These are phyloP conservation scores for Ambrosia artemisiifolia DNA, from an alignment of 129 eudicot genomes.

Conservation along the genomic window DNA sequence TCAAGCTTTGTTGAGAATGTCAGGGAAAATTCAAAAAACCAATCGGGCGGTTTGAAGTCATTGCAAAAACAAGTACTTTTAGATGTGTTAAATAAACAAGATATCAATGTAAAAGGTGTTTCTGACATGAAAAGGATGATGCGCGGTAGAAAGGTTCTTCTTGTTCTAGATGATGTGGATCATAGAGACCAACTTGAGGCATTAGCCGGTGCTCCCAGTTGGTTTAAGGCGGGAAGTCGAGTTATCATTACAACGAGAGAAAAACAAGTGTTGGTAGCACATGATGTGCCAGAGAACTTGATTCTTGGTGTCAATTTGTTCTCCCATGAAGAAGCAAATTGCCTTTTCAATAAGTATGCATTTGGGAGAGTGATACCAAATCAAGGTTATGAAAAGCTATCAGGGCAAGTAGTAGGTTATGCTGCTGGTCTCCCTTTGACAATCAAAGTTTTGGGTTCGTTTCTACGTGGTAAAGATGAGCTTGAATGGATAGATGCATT, in stretches of 20 bases:
- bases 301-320: not conserved
- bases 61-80: not conserved
- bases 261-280: not conserved
- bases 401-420: not conserved
- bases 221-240: not conserved
- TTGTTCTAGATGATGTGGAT: constrained; percentile 2
- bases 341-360: not conserved
- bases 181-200: not conserved
- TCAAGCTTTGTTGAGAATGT: not conserved
- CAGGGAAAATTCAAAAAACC: not conserved
- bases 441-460: not conserved
- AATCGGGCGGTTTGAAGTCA: not conserved
- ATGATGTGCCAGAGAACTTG: not conserved
- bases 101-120: not conserved
- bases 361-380: not conserved
- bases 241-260: not conserved
- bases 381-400: not conserved
- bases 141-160: not conserved
- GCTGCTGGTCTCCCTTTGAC: not conserved
- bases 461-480: not conserved
- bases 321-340: not conserved
- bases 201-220: not conserved
- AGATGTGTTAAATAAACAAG: not conserved
- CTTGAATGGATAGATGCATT: not conserved
- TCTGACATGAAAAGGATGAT: not conserved